Conservation (phyloP, 768 basidiomycete species). For the Boletus rex-veris region DNA sequence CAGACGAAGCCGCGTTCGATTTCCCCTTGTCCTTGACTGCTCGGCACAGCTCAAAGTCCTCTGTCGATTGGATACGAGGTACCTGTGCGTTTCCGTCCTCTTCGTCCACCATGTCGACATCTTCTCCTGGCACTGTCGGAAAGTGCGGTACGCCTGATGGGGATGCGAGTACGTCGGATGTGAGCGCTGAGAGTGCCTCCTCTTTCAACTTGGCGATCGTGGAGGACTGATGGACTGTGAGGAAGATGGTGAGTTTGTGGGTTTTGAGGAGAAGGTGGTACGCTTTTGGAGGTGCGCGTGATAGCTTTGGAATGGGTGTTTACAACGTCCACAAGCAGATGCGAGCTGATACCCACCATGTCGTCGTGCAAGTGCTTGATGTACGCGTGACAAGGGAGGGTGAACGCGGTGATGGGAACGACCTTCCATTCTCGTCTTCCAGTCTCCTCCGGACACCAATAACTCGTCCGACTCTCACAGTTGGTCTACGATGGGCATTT, state of each 20-base stretch:
- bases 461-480: slow-evolving; percentile 5
- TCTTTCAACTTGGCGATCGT: slow-evolving; percentile 58
- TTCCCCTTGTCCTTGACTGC: slow-evolving; percentile 50
- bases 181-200: slow-evolving; percentile 60
- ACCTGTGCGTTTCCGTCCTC: slow-evolving; percentile 18
- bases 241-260: slow-evolving; percentile 64
- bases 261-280: slow-evolving; percentile 71
- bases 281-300: slow-evolving; percentile 53
- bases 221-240: slow-evolving; percentile 51
- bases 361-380: background rate
- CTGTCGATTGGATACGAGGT: slow-evolving; percentile 33
- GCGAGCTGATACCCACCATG: slow-evolving; percentile 19
- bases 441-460: slow-evolving; percentile 18
- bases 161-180: slow-evolving; percentile 39
- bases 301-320: slow-evolving; percentile 38
- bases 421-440: slow-evolving; percentile 22
- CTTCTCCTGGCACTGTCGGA: slow-evolving; percentile 30
- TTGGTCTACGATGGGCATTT: slow-evolving; percentile 46
- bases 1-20: slow-evolving; percentile 31
- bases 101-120: slow-evolving; percentile 20
- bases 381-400: background rate
- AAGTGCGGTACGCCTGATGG: slow-evolving; percentile 28
- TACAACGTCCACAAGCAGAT: background rate
- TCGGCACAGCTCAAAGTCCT: slow-evolving; percentile 66
- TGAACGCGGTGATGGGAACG: slow-evolving; percentile 17